Evolutionary conservation across 345 rosid species (phyloP).

Genomic region (Punica granatum): DNA sequence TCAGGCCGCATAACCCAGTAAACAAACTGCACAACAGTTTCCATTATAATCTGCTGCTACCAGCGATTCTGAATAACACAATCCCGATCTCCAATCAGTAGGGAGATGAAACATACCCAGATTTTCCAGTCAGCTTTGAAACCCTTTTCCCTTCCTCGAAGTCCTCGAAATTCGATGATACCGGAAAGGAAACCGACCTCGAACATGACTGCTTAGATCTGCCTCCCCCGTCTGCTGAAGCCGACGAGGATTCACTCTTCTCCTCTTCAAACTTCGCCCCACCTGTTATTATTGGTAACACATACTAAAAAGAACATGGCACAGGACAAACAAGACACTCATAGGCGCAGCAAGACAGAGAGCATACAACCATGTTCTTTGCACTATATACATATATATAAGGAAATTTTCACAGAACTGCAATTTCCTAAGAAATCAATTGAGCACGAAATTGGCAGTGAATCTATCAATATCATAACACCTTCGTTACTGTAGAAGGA

Average conservation of each 20-base stretch:
- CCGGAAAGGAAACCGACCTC: neutral
- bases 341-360: neutral
- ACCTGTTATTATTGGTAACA: neutral
- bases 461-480: neutral
- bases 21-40: neutral
- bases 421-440: neutral
- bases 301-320: neutral
- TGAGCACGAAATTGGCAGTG: neutral
- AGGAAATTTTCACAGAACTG: neutral
- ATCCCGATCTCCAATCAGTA: neutral
- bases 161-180: neutral
- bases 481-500: neutral
- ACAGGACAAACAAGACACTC: neutral
- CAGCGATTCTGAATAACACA: neutral
- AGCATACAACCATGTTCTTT: neutral
- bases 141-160: neutral
- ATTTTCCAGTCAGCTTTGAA: constrained; percentile 7
- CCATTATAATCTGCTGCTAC: neutral
- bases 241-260: neutral
- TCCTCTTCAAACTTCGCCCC: constrained; percentile 8
- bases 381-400: neutral
- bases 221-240: neutral
- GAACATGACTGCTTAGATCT: neutral
- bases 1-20: neutral
- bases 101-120: neutral